A percentile compares a stretch with the other conserved stretches of the same genome.
Conservation (phyloP, 768 basidiomycete genomes). For the Strobilomyces confusus region DNA sequence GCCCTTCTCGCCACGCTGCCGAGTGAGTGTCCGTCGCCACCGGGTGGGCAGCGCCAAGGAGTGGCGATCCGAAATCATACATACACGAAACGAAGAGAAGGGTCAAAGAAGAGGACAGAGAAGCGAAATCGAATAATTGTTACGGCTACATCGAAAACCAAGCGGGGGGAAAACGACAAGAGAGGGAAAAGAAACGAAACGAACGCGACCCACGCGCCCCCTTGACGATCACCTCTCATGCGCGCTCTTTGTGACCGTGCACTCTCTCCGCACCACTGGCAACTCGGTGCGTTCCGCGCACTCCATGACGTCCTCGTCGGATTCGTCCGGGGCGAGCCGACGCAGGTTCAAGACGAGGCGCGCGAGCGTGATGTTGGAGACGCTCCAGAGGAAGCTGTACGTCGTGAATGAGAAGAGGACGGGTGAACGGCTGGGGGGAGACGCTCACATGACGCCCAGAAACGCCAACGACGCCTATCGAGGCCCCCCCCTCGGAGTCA, state of each 20-base stretch:
- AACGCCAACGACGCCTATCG: conserved; percentile 19
- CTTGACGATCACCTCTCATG: not conserved
- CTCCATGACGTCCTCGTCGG: not conserved
- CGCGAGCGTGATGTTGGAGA: conserved; percentile 31
- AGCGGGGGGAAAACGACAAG: too few species aligned
- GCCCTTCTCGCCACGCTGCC: too few species aligned
- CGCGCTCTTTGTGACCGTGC: not conserved
- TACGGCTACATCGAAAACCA: too few species aligned
- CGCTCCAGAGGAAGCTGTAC: conserved; percentile 35
- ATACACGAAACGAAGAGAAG: too few species aligned
- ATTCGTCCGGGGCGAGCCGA: not conserved
- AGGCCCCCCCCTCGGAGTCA: too few species aligned
- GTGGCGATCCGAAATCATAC: too few species aligned
- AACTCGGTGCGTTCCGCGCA: conserved; percentile 3
- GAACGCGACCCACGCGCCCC: not conserved
- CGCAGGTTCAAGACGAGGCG: conserved; percentile 34
- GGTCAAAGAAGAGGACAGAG: too few species aligned
- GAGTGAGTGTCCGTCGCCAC: too few species aligned
- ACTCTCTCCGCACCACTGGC: not conserved
- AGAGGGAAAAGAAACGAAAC: too few species aligned
- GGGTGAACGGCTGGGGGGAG: not conserved
- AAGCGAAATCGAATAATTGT: too few species aligned
- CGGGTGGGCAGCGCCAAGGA: too few species aligned
- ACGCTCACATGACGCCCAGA: conserved; percentile 21
- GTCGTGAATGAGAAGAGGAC: not conserved